Percentiles rank a stretch among this genome's conserved stretches.
Conservation (phyloP, 2,329 filamentous ascomycete species). For the Cordyceps pruinosa region DNA sequence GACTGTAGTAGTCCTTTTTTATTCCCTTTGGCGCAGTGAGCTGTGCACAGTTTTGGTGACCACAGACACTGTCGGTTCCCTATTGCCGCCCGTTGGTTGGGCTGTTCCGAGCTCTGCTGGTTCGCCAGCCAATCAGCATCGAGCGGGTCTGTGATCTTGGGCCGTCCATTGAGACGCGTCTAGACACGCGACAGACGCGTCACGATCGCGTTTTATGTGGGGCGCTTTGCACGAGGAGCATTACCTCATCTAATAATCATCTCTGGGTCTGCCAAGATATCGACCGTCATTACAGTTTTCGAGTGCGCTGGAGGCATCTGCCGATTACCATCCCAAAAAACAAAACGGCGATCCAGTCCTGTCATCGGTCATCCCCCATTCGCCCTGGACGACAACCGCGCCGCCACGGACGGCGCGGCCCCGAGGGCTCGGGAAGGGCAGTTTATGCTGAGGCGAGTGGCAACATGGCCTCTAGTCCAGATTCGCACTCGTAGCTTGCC, state of each 20-base stretch:
- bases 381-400: neutral
- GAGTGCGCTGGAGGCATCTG: neutral
- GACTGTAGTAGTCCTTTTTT: too few relatives aligned
- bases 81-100: neutral
- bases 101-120: neutral
- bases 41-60: neutral
- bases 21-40: neutral
- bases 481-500: neutral
- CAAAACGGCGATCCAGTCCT: neutral
- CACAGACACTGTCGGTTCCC: neutral
- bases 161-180: neutral
- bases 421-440: neutral
- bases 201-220: constrained; percentile 7
- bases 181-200: constrained; percentile 8
- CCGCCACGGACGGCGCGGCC: neutral
- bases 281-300: too few relatives aligned
- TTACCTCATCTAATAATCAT: neutral
- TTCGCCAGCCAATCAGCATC: neutral
- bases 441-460: neutral
- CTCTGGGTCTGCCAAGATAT: too few relatives aligned
- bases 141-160: neutral
- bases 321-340: neutral
- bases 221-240: neutral
- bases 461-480: constrained; percentile 5
- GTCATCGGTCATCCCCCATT: neutral